These are phyloP conservation scores for Neurospora sp. DNA, from an alignment of 2,329 filamentous ascomycete species.

Conservation along the genomic window DNA sequence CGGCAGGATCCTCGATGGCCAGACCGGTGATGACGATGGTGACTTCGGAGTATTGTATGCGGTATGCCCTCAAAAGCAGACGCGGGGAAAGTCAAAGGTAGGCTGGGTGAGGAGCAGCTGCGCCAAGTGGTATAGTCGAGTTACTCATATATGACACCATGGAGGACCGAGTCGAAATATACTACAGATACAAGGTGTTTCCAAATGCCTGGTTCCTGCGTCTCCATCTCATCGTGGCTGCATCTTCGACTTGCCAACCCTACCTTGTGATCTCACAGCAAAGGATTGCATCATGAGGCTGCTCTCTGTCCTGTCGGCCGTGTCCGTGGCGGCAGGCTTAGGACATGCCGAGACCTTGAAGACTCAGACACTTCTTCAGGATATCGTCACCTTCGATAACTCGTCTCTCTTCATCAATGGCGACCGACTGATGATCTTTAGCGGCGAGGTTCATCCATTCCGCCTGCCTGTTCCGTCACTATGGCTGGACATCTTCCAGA, in stretches of 20 bases:
- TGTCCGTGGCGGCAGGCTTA: neutral
- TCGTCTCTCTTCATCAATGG: slow-evolving; percentile 61
- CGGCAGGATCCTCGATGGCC: neutral
- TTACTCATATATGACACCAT: neutral
- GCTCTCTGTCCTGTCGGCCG: neutral
- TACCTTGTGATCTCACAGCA: neutral
- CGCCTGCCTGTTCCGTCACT: slow-evolving; percentile 36
- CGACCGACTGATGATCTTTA: slow-evolving; percentile 61
- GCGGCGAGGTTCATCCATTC: slow-evolving; percentile 65
- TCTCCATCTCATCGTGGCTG: neutral
- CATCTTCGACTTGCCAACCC: neutral
- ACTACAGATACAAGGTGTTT: neutral
- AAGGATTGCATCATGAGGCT: neutral
- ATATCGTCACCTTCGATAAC: slow-evolving; percentile 57
- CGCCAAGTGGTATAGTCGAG: neutral
- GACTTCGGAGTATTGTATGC: neutral
- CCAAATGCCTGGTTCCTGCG: neutral
- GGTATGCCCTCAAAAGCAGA: neutral
- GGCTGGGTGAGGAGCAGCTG: neutral
- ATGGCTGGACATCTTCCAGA: slow-evolving; percentile 49
- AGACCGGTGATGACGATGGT: neutral
- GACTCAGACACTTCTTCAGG: neutral
- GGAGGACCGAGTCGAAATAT: neutral
- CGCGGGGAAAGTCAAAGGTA: neutral
- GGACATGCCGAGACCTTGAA: neutral